Percentiles rank a stretch among this genome's conserved stretches.
Conservation (phyloP, 192 early-diverging fungal genomes). For the Coemansia sp. region DNA sequence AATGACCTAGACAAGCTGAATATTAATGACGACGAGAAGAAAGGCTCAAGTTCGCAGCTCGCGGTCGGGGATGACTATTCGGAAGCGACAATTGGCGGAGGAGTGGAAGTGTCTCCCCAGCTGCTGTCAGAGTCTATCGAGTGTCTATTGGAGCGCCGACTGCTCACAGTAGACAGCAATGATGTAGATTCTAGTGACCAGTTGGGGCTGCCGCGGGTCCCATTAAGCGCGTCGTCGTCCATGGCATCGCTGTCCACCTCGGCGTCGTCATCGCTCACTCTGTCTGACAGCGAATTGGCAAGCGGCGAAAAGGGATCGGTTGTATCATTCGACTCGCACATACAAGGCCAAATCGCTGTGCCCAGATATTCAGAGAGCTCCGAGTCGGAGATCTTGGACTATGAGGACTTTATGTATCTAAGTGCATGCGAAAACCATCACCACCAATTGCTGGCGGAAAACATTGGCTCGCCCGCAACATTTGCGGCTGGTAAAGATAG, state of each 20-base stretch:
- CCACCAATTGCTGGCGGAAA: background rate
- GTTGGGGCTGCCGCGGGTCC: no score
- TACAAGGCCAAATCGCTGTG: background rate
- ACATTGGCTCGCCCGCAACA: background rate
- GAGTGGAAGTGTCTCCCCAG: background rate
- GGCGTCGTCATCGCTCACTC: constrained; percentile 18
- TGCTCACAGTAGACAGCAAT: background rate
- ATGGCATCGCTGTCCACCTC: constrained; percentile 1
- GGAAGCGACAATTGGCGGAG: background rate
- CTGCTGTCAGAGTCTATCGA: constrained; percentile 7
- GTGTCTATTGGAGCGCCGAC: background rate
- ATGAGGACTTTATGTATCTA: constrained; percentile 36
- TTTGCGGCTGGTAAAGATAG: no score
- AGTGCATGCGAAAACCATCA: constrained; percentile 11
- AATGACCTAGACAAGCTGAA: background rate
- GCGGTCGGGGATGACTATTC: background rate
- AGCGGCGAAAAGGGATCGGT: no score
- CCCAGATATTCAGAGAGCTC: background rate
- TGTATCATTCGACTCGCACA: background rate
- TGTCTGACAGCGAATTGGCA: constrained; percentile 6
- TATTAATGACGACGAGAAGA: no score
- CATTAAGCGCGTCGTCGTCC: background rate
- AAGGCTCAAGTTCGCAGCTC: no score
- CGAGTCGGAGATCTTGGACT: constrained; percentile 10
- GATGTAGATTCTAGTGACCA: background rate